Conservation (phyloP, 1,139 yeast genomes). For the Suhomyces guaymorum region DNA sequence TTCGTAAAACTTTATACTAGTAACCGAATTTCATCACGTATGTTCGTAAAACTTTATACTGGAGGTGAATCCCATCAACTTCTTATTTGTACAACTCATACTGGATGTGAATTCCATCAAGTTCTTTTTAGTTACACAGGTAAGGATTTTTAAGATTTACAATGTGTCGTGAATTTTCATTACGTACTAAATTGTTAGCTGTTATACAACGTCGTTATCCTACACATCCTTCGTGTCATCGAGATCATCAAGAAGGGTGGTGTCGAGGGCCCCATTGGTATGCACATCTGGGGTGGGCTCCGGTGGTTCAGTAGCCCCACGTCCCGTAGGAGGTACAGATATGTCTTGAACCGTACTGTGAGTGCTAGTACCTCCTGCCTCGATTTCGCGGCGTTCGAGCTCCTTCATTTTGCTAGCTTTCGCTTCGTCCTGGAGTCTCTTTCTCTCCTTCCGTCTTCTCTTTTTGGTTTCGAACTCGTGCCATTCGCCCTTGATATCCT, state of each 20-base stretch:
- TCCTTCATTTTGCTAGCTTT: constrained; percentile 9
- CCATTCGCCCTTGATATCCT: constrained; percentile 78
- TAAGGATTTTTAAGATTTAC: no score
- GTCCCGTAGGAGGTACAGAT: not conserved
- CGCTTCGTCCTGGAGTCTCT: constrained; percentile 40
- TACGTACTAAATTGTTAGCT: no score
- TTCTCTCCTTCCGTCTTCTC: constrained; percentile 65
- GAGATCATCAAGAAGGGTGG: not conserved
- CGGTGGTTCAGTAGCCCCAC: constrained; percentile 2
- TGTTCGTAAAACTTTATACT: no score
- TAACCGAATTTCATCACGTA: no score
- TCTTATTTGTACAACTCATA: no score
- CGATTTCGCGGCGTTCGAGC: constrained; percentile 3
- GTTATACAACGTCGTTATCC: not conserved
- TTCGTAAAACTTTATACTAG: no score
- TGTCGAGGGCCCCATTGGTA: not conserved
- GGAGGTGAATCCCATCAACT: no score
- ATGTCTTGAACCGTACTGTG: not conserved
- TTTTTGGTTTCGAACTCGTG: constrained; percentile 95
- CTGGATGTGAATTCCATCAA: no score
- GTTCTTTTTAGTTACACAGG: no score
- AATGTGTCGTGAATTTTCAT: no score
- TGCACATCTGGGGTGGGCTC: constrained; percentile 1
- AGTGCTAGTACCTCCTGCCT: not conserved
- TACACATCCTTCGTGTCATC: constrained; percentile 8